Percentiles rank a stretch among this genome's conserved stretches.
phyloP scores from a whole-genome alignment of 345 rosid genomes.

The Limnanthes douglasii region DNA sequence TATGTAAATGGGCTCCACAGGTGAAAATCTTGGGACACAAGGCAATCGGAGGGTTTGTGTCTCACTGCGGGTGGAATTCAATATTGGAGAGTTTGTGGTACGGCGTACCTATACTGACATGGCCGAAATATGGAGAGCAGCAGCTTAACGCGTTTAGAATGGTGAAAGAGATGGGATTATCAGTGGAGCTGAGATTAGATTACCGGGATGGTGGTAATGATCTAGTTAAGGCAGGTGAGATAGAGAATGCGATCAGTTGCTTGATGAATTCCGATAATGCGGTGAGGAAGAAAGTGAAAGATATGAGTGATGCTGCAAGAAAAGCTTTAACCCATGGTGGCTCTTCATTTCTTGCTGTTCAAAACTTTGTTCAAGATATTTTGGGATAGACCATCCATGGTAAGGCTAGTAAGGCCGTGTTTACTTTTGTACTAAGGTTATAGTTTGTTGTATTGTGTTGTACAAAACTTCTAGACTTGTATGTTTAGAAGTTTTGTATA shows the following conservation, averaged over 20 bases:
- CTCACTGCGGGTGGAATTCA: constrained; percentile 66
- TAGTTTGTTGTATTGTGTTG: too few relatives aligned
- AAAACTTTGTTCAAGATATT: constrained; percentile 18
- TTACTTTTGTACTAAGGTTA: too few relatives aligned
- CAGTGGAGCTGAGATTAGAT: constrained; percentile 30
- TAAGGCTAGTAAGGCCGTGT: too few relatives aligned
- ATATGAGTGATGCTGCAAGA: constrained; percentile 15
- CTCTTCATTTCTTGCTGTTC: constrained; percentile 19
- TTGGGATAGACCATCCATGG: too few relatives aligned
- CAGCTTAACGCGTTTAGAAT: constrained; percentile 31
- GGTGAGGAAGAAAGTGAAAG: constrained; percentile 15
- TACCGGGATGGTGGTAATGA: constrained; percentile 17
- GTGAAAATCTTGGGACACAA: constrained; percentile 22
- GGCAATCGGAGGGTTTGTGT: constrained; percentile 45
- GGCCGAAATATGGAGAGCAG: constrained; percentile 42
- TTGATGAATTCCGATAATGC: constrained; percentile 22
- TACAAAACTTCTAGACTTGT: too few relatives aligned
- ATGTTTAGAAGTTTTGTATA: too few relatives aligned
- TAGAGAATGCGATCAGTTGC: constrained; percentile 22
- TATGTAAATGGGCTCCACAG: constrained; percentile 54
- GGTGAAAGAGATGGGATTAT: constrained; percentile 25
- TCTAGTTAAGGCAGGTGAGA: constrained; percentile 13
- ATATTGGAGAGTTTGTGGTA: constrained; percentile 32
- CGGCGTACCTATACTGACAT: constrained; percentile 29
- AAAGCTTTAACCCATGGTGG: constrained; percentile 28